Conservation (phyloP, 768 basidiomycete species). For the Phaffia australis region DNA sequence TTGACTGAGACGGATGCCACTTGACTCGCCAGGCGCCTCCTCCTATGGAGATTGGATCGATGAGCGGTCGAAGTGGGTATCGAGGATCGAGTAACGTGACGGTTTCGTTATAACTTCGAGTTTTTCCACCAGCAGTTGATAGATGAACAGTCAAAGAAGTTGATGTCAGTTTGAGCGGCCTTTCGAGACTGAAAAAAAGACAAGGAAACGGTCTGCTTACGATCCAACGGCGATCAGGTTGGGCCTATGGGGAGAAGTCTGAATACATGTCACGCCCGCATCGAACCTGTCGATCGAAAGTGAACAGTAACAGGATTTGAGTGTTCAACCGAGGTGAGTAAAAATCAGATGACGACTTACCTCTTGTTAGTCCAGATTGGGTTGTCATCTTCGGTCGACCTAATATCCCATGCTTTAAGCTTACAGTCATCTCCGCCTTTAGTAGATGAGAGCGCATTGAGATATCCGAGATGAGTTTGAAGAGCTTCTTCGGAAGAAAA, state of each 20-base stretch:
- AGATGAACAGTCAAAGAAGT: neutral
- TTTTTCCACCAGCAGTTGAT: neutral
- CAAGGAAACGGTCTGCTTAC: conserved; percentile 41
- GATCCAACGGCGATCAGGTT: conserved; percentile 83
- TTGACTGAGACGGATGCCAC: conserved; percentile 70
- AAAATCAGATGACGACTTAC: conserved; percentile 37
- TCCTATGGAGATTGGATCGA: conserved; percentile 51
- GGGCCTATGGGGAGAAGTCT: conserved; percentile 67
- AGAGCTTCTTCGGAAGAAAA: neutral
- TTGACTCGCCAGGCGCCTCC: conserved; percentile 94
- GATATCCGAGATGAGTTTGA: neutral
- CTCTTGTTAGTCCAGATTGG: conserved; percentile 65
- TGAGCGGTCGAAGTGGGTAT: conserved; percentile 52
- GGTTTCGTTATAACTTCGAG: conserved; percentile 63
- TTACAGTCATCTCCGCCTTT: conserved; percentile 85
- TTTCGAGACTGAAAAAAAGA: neutral
- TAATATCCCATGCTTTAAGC: conserved; percentile 82
- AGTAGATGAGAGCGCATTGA: neutral
- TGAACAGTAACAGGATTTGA: conserved; percentile 17
- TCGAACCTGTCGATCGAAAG: conserved; percentile 54
- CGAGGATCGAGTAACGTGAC: conserved; percentile 76
- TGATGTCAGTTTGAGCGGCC: neutral
- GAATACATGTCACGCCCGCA: conserved; percentile 83
- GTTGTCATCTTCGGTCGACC: conserved; percentile 46
- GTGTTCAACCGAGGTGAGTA: neutral